Evolutionary conservation across 495 filamentous ascomycete species (phyloP).

Genomic region (Lasiosphaeria ovina): DNA sequence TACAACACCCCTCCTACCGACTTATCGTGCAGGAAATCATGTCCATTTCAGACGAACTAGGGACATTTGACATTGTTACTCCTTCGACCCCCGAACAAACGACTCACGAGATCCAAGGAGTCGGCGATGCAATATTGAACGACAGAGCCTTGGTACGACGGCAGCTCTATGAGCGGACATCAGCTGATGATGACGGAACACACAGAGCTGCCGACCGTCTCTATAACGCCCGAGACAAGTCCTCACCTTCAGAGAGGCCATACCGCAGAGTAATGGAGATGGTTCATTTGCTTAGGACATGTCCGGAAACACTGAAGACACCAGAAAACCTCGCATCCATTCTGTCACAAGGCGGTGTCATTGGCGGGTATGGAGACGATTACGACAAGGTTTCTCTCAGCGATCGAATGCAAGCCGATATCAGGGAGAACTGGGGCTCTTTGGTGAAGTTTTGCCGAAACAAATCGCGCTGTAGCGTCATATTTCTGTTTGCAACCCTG

Average conservation of each 20-base stretch:
- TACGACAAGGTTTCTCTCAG: conserved; percentile 17
- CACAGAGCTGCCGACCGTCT: not conserved
- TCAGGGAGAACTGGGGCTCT: conserved; percentile 37
- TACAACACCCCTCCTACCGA: conserved; percentile 55
- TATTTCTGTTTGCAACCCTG: conserved; percentile 32
- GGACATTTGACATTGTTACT: not conserved
- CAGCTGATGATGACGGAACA: not conserved
- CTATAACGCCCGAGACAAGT: conserved; percentile 26
- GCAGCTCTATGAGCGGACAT: conserved; percentile 37
- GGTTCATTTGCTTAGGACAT: conserved; percentile 27
- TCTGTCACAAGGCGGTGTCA: conserved; percentile 28
- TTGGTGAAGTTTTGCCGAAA: conserved; percentile 34
- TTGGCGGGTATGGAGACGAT: conserved; percentile 34
- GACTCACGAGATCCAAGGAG: not conserved
- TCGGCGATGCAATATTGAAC: conserved; percentile 27
- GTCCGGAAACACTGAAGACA: conserved; percentile 23
- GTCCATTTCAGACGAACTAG: conserved; percentile 35
- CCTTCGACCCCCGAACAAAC: no score
- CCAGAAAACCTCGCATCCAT: conserved; percentile 19
- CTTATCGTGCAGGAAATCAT: conserved; percentile 42
- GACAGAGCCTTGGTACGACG: conserved; percentile 37
- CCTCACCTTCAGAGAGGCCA: conserved; percentile 9
- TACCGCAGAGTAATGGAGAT: conserved; percentile 32
- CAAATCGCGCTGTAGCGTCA: conserved; percentile 20
- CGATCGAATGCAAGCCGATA: conserved; percentile 31